Percentiles rank a stretch among this genome's conserved stretches.
Conservation (phyloP, 1,139 yeast genomes). For the Taphrina populina region DNA sequence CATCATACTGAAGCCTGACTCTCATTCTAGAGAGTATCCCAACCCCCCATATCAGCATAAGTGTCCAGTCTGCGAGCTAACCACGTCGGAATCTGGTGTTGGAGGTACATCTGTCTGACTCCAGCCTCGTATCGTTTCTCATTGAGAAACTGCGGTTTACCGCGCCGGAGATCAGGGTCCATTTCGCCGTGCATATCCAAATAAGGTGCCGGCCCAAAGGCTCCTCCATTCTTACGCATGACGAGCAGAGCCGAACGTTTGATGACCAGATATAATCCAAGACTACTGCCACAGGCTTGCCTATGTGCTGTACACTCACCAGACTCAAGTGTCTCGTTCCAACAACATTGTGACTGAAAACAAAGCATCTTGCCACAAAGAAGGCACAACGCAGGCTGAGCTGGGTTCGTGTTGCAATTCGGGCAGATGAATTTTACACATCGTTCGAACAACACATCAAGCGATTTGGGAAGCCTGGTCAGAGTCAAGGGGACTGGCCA, state of each 20-base stretch:
- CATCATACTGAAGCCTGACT: neutral
- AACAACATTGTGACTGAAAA: conserved; percentile 59
- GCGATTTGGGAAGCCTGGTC: conserved; percentile 35
- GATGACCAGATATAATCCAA: conserved; percentile 78
- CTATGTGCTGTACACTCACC: conserved; percentile 37
- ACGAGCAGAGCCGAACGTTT: conserved; percentile 69
- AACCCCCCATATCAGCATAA: conserved; percentile 25
- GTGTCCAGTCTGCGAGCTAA: conserved; percentile 59
- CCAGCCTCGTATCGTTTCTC: conserved; percentile 65
- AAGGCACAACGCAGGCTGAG: conserved; percentile 84
- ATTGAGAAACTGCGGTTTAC: conserved; percentile 69
- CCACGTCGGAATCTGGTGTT: conserved; percentile 72
- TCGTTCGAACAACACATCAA: conserved; percentile 33
- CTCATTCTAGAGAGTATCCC: conserved; percentile 20
- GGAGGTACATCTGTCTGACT: conserved; percentile 68
- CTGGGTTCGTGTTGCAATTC: conserved; percentile 49
- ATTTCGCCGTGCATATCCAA: conserved; percentile 84
- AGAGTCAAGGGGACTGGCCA: conserved; percentile 30
- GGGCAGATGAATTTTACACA: conserved; percentile 35
- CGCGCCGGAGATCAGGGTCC: conserved; percentile 68
- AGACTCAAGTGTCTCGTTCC: conserved; percentile 36
- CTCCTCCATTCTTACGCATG: conserved; percentile 60
- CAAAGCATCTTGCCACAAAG: conserved; percentile 74
- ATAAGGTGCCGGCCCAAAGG: conserved; percentile 82
- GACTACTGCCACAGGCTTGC: conserved; percentile 54